Evolutionary conservation across 2,329 filamentous ascomycete species (phyloP).

Genomic region (Fusarium luffae): DNA sequence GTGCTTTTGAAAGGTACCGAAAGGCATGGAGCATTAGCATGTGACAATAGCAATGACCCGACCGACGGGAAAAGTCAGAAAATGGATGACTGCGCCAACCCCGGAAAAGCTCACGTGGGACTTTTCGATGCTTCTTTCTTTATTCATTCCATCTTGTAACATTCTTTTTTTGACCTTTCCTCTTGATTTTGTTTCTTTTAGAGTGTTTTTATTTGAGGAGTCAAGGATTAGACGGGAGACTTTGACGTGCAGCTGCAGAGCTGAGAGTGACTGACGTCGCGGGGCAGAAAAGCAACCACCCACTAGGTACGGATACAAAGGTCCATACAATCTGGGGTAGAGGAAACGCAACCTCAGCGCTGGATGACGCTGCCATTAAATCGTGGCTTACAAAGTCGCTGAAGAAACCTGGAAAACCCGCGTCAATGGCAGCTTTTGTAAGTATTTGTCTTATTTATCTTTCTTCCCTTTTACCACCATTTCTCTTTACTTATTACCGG

Average conservation of each 20-base stretch:
- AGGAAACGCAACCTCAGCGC: neutral
- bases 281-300: slow-evolving; percentile 30
- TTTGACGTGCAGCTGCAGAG: slow-evolving; percentile 24
- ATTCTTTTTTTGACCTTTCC: neutral
- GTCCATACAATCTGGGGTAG: slow-evolving; percentile 31
- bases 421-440: slow-evolving; percentile 52
- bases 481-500: neutral
- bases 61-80: slow-evolving; percentile 27
- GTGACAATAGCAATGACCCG: slow-evolving; percentile 35
- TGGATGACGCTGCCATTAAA: slow-evolving; percentile 48
- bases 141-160: neutral
- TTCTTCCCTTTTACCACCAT: neutral
- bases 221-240: neutral
- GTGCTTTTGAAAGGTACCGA: slow-evolving; percentile 10
- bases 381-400: slow-evolving; percentile 39
- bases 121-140: neutral
- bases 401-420: slow-evolving; percentile 38
- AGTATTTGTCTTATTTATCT: slow-evolving; percentile 31
- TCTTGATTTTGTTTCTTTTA: neutral
- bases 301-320: neutral
- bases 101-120: slow-evolving; percentile 40
- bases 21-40: slow-evolving; percentile 36
- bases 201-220: neutral
- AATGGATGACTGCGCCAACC: slow-evolving; percentile 37
- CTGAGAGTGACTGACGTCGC: slow-evolving; percentile 28